A percentile compares a stretch with the other conserved stretches of the same genome.
These are phyloP conservation scores for Lipomyces yamanashiensis DNA, from an alignment of 805 yeast genomes.

Conservation along the genomic window DNA sequence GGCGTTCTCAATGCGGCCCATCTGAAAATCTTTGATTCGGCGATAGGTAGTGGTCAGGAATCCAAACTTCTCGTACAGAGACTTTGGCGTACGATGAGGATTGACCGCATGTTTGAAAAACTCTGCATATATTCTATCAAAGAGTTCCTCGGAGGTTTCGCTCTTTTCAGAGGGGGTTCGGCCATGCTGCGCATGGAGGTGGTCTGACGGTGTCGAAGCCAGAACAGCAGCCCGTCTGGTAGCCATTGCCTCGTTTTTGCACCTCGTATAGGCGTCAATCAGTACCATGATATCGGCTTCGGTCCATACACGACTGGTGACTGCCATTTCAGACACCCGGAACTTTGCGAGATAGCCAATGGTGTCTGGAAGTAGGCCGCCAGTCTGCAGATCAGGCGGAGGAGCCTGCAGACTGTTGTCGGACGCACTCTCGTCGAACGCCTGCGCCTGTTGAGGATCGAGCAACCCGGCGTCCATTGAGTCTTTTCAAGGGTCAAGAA, in stretches of 20 bases:
- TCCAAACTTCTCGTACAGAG: slow-evolving; percentile 30
- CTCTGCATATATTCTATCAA: slow-evolving; percentile 25
- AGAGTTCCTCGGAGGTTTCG: slow-evolving; percentile 23
- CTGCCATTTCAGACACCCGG: slow-evolving; percentile 8
- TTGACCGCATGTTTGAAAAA: slow-evolving; percentile 22
- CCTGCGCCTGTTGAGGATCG: slow-evolving; percentile 11
- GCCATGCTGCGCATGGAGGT: slow-evolving; percentile 3
- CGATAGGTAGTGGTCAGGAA: slow-evolving; percentile 26
- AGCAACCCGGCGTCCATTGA: slow-evolving; percentile 14
- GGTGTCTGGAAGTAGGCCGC: slow-evolving; percentile 13
- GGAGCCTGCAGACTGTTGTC: slow-evolving; percentile 7
- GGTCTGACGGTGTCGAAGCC: slow-evolving; percentile 1
- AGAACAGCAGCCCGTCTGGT: slow-evolving; percentile 3
- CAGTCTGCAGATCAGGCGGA: slow-evolving; percentile 5
- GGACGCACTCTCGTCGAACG: neutral
- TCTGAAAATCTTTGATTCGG: slow-evolving; percentile 28
- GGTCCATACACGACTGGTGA: slow-evolving; percentile 26
- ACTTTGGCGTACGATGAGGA: slow-evolving; percentile 28
- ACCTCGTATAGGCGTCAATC: slow-evolving; percentile 22
- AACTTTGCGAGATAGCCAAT: slow-evolving; percentile 10
- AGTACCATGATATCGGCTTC: slow-evolving; percentile 24
- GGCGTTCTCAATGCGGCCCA: slow-evolving; percentile 17
- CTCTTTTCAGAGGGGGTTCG: slow-evolving; percentile 5
- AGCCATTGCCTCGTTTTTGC: slow-evolving; percentile 23
- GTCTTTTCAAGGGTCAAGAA: slow-evolving; percentile 1